Evolutionary conservation across 352 stramenopile genomes (phyloP).

Genomic region (Bremia lactucae): DNA sequence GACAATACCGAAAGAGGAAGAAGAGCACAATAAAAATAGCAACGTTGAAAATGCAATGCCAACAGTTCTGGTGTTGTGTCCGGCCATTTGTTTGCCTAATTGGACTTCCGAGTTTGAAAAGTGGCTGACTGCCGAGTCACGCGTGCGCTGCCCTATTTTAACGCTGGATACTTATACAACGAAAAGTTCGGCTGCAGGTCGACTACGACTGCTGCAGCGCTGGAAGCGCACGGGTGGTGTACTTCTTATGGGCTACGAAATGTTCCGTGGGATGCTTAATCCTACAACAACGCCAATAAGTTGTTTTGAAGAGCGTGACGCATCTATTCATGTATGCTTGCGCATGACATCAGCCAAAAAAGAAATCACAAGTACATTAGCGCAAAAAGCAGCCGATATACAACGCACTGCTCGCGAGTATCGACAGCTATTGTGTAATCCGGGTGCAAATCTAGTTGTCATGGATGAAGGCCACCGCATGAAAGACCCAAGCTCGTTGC

Average conservation of each 20-base stretch:
- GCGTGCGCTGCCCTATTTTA: conserved; percentile 44
- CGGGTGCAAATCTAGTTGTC: conserved; percentile 68
- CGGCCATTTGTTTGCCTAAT: conserved; percentile 94
- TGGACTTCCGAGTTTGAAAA: conserved; percentile 97
- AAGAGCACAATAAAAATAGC: background rate
- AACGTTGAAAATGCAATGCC: conserved; percentile 9
- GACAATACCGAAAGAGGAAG: background rate
- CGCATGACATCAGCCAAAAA: conserved; percentile 51
- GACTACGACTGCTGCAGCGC: conserved; percentile 47
- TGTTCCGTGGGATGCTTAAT: conserved; percentile 80
- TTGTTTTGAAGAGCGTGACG: conserved; percentile 21
- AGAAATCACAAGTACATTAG: conserved; percentile 43
- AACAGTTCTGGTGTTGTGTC: conserved; percentile 88
- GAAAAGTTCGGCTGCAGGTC: conserved; percentile 39
- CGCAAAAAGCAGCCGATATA: conserved; percentile 34
- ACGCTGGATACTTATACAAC: conserved; percentile 48
- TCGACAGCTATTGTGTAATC: conserved; percentile 37
- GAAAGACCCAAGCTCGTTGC: conserved; percentile 76
- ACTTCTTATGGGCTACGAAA: conserved; percentile 84
- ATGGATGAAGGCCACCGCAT: conserved; percentile 85
- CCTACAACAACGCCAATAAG: conserved; percentile 29
- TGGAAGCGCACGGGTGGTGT: conserved; percentile 72
- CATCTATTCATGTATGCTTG: conserved; percentile 54
- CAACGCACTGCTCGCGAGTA: conserved; percentile 52
- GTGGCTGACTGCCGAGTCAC: conserved; percentile 77